Percentiles rank a stretch among this genome's conserved stretches.
Conservation (phyloP, 345 rosid genomes). For the Murraya koenigii region DNA sequence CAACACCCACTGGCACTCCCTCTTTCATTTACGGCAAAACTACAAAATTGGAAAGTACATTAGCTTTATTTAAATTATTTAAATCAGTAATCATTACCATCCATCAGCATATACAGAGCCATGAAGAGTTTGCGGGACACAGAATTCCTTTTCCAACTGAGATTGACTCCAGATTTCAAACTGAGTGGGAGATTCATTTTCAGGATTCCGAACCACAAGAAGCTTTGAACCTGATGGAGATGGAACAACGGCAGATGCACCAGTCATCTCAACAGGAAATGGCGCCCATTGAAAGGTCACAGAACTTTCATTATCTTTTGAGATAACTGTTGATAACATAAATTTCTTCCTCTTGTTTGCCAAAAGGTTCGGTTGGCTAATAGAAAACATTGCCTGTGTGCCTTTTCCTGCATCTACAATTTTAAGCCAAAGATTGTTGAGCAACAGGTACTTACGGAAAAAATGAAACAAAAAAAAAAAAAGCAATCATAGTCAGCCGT, state of each 20-base stretch:
- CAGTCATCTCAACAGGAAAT: slow-evolving; percentile 82
- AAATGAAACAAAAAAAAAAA: not conserved
- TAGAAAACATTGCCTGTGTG: slow-evolving; percentile 64
- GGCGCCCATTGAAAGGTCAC: slow-evolving; percentile 68
- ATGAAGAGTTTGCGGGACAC: slow-evolving; percentile 70
- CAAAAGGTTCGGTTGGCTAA: slow-evolving; percentile 79
- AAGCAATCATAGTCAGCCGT: not conserved
- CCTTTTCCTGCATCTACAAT: slow-evolving; percentile 41
- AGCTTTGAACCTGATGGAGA: slow-evolving; percentile 87
- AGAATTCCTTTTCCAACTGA: slow-evolving; percentile 80
- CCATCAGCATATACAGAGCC: slow-evolving; percentile 81
- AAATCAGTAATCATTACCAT: slow-evolving; percentile 48
- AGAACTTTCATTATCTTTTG: slow-evolving; percentile 35
- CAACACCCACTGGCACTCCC: not conserved
- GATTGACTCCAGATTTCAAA: slow-evolving; percentile 84
- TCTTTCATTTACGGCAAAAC: not conserved
- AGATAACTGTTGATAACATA: slow-evolving; percentile 53
- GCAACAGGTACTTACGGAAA: not conserved
- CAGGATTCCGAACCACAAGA: slow-evolving; percentile 71
- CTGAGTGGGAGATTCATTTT: slow-evolving; percentile 71
- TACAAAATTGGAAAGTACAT: not conserved
- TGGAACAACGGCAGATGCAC: slow-evolving; percentile 62
- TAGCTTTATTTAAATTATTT: not conserved
- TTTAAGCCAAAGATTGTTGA: slow-evolving; percentile 5
- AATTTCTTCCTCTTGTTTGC: slow-evolving; percentile 73